Evolutionary conservation across 345 rosid genomes (phyloP), one percentile per base, ranked within the genome.

Genomic region (Passiflora organensis): DNA sequence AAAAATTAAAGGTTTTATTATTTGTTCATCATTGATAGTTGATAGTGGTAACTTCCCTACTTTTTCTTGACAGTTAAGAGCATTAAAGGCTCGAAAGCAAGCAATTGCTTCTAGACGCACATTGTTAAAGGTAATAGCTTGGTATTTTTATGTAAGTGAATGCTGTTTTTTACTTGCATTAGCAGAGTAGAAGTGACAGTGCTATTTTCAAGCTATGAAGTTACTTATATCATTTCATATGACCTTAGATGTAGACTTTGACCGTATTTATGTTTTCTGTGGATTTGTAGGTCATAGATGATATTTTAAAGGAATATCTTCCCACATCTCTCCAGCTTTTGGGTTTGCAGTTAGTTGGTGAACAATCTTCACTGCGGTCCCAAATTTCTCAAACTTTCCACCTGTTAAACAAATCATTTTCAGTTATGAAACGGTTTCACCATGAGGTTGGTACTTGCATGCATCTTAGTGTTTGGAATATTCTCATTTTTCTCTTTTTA

Each of bases 361-460:
- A 53, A 65, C 73, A 43, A 51, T 44, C 71, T 60, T 17, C 59
- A 52, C 48, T 68, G 25, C 60, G 55, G 37, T 57, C 70, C 11
- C 72, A 59, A 55, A 23, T 69, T 22, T 74, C 72, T 25, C 72
- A 69, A 71, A 51, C 68, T 59, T 15, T 65, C 48, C 67, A 63
- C 43, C 80, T 66, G 59, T 59, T 76, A 18, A 72, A 59, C 32
- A 53, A 74, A 65, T 56, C 77, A 32, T 82, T 65, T 76, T 63
- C 73, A 49, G 72, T 45, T 39, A 49, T 72, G 44, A 82, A 78
- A 54, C 77, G 72, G 63, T 88, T 68, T 66, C 95, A 91, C 75
- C 82, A 80, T 63, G 72, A 88, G 93, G 98, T 88, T 78, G 74
- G 71, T 60, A 45, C 28, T 59, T 23, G 4, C 37, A 12, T 38